Evolutionary conservation across 305 asterid genomes (phyloP).

Genomic region (Ilex paraguariensis): DNA sequence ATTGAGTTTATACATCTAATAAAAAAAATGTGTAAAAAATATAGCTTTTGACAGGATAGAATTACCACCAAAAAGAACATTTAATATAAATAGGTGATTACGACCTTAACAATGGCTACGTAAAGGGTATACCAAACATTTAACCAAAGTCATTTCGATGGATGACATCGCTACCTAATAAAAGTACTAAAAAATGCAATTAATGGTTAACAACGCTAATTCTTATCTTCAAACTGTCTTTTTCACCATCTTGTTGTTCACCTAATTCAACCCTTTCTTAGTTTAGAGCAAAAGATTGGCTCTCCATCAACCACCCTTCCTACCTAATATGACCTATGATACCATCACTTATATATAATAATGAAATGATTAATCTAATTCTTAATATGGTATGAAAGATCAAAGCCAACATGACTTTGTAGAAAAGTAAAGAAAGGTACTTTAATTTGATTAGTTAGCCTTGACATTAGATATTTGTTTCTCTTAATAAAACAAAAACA

Average conservation of each 20-base stretch:
- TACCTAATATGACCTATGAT: conserved; percentile 20
- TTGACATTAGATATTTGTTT: too few relatives aligned
- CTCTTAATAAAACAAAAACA: too few relatives aligned
- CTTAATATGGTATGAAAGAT: not conserved
- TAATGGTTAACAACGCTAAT: conserved; percentile 13
- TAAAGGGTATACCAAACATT: not conserved
- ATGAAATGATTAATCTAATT: conserved; percentile 4
- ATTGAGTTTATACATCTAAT: too few relatives aligned
- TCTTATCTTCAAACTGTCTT: conserved; percentile 23
- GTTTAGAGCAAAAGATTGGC: too few relatives aligned
- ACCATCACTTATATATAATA: conserved; percentile 2
- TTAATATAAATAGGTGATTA: too few relatives aligned
- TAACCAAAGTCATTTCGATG: conserved; percentile 4
- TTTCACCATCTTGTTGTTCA: conserved; percentile 1
- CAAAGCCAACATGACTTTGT: too few relatives aligned
- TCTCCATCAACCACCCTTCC: conserved; percentile 12
- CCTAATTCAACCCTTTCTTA: conserved; percentile 6
- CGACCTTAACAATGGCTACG: too few relatives aligned
- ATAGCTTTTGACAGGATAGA: too few relatives aligned
- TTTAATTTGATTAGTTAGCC: too few relatives aligned
- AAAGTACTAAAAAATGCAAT: conserved; percentile 5
- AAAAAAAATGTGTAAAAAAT: too few relatives aligned
- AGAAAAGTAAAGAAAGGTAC: too few relatives aligned
- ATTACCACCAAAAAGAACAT: too few relatives aligned
- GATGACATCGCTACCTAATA: conserved; percentile 16